Conservation (phyloP, 2,329 filamentous ascomycete genomes). For the Hymenoscyphus albidus region DNA sequence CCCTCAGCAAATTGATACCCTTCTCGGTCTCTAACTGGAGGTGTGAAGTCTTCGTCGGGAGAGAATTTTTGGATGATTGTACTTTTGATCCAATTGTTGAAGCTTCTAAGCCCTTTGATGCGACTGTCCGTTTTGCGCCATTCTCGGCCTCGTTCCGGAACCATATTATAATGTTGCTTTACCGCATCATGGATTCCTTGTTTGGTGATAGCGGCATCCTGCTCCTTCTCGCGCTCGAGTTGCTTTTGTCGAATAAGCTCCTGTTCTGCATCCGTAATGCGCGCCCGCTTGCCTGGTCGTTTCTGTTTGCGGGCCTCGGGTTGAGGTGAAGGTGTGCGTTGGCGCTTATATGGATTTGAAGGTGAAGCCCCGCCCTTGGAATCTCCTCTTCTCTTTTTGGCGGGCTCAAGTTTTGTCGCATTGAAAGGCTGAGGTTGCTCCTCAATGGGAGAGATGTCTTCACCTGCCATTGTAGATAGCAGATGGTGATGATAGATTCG, state of each 20-base stretch:
- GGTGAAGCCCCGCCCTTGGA: slow-evolving; percentile 28
- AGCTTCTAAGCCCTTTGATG: slow-evolving; percentile 89
- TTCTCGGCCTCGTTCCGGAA: slow-evolving; percentile 87
- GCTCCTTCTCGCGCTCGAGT: slow-evolving; percentile 51
- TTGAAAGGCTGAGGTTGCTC: slow-evolving; percentile 41
- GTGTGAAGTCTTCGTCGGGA: slow-evolving; percentile 68
- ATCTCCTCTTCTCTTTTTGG: slow-evolving; percentile 38
- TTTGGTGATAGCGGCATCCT: slow-evolving; percentile 32
- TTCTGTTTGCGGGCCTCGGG: slow-evolving; percentile 60
- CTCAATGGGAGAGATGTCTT: slow-evolving; percentile 29
- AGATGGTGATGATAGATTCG: background rate
- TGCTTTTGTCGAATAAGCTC: slow-evolving; percentile 62
- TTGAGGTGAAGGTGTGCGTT: slow-evolving; percentile 25
- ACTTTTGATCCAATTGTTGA: slow-evolving; percentile 99
- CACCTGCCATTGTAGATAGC: slow-evolving; percentile 35
- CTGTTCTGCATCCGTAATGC: slow-evolving; percentile 63
- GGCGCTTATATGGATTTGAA: slow-evolving; percentile 22
- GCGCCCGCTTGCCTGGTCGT: slow-evolving; percentile 61
- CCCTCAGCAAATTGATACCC: slow-evolving; percentile 34
- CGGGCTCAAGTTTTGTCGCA: slow-evolving; percentile 40
- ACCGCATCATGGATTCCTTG: slow-evolving; percentile 80
- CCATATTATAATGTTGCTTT: slow-evolving; percentile 90
- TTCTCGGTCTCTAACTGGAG: slow-evolving; percentile 54
- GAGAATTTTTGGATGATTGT: slow-evolving; percentile 96
- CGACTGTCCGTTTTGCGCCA: slow-evolving; percentile 93